These are phyloP conservation scores for Ensete glaucum DNA, from an alignment of 176 grass and related monocot species.

Conservation along the genomic window DNA sequence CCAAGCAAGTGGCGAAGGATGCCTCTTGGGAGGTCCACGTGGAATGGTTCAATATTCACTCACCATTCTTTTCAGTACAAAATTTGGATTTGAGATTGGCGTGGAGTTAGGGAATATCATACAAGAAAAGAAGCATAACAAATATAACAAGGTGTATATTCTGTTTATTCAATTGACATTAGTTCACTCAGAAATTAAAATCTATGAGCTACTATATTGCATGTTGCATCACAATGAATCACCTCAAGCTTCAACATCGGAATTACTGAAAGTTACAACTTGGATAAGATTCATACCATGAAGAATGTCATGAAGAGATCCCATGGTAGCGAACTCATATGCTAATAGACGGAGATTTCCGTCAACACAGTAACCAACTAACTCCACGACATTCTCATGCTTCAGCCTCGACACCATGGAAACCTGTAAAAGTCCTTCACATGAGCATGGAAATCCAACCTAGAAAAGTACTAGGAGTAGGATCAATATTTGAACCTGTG, in stretches of 20 bases:
- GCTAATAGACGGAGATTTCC: conserved; percentile 51
- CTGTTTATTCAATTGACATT: too few relatives aligned
- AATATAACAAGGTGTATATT: too few relatives aligned
- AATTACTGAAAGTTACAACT: background rate
- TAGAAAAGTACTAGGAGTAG: conserved; percentile 1
- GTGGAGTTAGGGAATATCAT: too few relatives aligned
- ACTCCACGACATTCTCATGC: conserved; percentile 76
- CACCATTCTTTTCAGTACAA: too few relatives aligned
- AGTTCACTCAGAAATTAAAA: background rate
- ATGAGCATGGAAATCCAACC: conserved; percentile 19
- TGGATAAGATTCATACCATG: conserved; percentile 34
- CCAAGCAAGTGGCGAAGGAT: too few relatives aligned
- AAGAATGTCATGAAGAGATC: conserved; percentile 82
- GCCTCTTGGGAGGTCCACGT: too few relatives aligned
- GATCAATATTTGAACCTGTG: conserved; percentile 37
- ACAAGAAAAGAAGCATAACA: too few relatives aligned
- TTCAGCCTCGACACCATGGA: conserved; percentile 40
- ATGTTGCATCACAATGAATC: background rate
- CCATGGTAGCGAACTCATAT: conserved; percentile 77
- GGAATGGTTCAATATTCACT: too few relatives aligned
- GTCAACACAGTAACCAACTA: conserved; percentile 69
- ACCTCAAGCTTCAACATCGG: background rate
- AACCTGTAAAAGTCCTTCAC: background rate
- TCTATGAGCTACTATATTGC: background rate
- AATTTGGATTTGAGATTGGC: too few relatives aligned